Percentiles rank a stretch among this genome's conserved stretches.
Evolutionary conservation across 202 grass and related monocot species (phyloP).

Genomic region (Schoenoplectus triqueter): DNA sequence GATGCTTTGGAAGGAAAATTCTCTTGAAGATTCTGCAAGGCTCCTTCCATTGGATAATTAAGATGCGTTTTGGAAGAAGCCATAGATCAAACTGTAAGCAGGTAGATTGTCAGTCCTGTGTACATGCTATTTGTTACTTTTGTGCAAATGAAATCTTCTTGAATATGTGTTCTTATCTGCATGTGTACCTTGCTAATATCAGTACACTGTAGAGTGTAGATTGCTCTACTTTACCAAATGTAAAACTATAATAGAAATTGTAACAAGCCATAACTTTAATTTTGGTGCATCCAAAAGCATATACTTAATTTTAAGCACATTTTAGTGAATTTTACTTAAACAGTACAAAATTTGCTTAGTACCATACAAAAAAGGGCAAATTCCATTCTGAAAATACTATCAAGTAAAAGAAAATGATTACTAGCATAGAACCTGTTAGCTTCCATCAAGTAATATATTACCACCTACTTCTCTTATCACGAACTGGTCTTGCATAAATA

Average conservation of each 20-base stretch:
- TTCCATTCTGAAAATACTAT: constrained; percentile 1
- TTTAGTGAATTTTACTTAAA: not conserved
- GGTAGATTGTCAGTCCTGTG: not conserved
- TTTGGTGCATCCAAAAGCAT: not conserved
- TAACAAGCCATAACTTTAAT: not conserved
- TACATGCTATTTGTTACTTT: not conserved
- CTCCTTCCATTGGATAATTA: constrained; percentile 52
- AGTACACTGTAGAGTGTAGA: not conserved
- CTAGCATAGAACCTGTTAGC: not conserved
- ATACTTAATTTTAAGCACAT: not conserved
- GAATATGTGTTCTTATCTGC: not conserved
- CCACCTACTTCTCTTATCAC: not conserved
- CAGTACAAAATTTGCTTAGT: too few species aligned
- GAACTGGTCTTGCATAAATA: not conserved
- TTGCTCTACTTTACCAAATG: not conserved
- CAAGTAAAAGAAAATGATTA: not conserved
- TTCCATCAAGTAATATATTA: not conserved
- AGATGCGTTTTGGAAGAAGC: constrained; percentile 52
- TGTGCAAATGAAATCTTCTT: not conserved
- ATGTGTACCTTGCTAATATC: constrained; percentile 20
- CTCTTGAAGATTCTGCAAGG: constrained; percentile 49
- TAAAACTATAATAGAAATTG: not conserved
- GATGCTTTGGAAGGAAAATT: constrained; percentile 43
- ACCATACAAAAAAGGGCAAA: not conserved
- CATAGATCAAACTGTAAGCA: constrained; percentile 29